Percentiles rank a stretch among this genome's conserved stretches.
phyloP scores from a whole-genome alignment of 2,329 filamentous ascomycete genomes.

The Byssothecium circinans region DNA sequence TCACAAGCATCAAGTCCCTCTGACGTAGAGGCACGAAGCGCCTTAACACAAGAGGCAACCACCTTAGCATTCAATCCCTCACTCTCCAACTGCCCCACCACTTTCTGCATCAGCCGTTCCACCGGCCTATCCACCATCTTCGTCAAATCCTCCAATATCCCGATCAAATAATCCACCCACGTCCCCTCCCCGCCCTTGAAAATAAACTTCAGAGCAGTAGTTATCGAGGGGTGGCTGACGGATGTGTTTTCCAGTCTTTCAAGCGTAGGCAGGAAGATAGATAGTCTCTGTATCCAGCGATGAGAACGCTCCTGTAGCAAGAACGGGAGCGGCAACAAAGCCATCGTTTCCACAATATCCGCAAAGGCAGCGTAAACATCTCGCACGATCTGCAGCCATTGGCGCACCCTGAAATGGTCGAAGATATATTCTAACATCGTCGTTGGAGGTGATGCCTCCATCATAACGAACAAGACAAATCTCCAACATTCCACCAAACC shows the following conservation, averaged over 20 bases:
- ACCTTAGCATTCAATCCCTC: constrained; percentile 13
- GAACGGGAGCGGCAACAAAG: constrained; percentile 5
- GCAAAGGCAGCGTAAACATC: constrained; percentile 23
- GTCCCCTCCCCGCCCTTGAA: constrained; percentile 14
- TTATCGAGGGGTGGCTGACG: background rate
- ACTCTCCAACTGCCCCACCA: constrained; percentile 14
- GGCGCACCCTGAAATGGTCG: constrained; percentile 17
- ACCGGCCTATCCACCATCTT: constrained; percentile 9
- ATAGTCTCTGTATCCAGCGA: constrained; percentile 13
- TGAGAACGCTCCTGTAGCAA: constrained; percentile 14
- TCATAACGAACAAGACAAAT: constrained; percentile 21
- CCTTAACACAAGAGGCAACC: constrained; percentile 16
- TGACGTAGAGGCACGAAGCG: constrained; percentile 13
- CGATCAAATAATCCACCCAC: constrained; percentile 12
- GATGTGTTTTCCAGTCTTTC: constrained; percentile 21
- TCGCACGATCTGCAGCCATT: constrained; percentile 27
- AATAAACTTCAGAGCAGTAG: constrained; percentile 17
- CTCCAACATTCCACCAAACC: constrained; percentile 23
- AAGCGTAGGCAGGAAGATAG: constrained; percentile 15
- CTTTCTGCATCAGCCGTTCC: constrained; percentile 25
- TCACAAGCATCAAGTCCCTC: constrained; percentile 22
- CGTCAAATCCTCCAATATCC: constrained; percentile 20
- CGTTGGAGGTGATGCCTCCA: constrained; percentile 1
- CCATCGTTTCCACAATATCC: constrained; percentile 10
- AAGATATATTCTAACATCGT: constrained; percentile 18